These are phyloP conservation scores for Neopestalotiopsis sp. DNA, from an alignment of 2,329 filamentous ascomycete genomes.

Conservation along the genomic window DNA sequence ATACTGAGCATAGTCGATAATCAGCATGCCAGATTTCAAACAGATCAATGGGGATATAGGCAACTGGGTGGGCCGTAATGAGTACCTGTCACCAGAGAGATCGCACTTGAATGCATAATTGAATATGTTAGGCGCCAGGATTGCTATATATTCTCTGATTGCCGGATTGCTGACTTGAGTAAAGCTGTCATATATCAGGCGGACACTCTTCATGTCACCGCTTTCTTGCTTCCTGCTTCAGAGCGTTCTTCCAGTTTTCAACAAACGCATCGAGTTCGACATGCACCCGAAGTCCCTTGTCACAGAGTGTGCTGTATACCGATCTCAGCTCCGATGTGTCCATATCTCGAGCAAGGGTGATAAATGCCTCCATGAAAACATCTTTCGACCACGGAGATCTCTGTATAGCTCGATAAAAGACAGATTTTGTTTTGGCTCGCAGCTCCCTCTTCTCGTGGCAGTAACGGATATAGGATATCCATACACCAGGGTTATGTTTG, in stretches of 20 bases:
- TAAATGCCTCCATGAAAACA: conserved; percentile 59
- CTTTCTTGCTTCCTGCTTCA: conserved; percentile 19
- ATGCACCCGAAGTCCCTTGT: conserved; percentile 56
- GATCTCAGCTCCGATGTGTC: conserved; percentile 53
- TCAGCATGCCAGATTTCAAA: neutral
- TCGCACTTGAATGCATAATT: too few relatives aligned
- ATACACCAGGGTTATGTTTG: conserved; percentile 49
- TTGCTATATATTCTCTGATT: neutral
- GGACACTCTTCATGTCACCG: neutral
- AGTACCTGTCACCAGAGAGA: too few relatives aligned
- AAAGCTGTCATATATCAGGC: neutral
- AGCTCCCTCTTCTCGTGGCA: conserved; percentile 38
- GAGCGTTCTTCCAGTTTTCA: conserved; percentile 37
- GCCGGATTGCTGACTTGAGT: neutral
- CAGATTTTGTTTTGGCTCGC: conserved; percentile 32
- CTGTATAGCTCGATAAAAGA: conserved; percentile 42
- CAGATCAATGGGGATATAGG: neutral
- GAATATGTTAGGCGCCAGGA: neutral
- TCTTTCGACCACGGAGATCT: conserved; percentile 49
- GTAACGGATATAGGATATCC: conserved; percentile 58
- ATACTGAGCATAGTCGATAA: neutral
- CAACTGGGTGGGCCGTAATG: too few relatives aligned
- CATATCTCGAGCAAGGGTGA: conserved; percentile 49
- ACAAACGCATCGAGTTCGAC: conserved; percentile 58
- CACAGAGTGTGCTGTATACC: conserved; percentile 52